These are phyloP conservation scores for Akanthomyces dipterigenus DNA, from an alignment of 2,329 filamentous ascomycete genomes.

Conservation along the genomic window DNA sequence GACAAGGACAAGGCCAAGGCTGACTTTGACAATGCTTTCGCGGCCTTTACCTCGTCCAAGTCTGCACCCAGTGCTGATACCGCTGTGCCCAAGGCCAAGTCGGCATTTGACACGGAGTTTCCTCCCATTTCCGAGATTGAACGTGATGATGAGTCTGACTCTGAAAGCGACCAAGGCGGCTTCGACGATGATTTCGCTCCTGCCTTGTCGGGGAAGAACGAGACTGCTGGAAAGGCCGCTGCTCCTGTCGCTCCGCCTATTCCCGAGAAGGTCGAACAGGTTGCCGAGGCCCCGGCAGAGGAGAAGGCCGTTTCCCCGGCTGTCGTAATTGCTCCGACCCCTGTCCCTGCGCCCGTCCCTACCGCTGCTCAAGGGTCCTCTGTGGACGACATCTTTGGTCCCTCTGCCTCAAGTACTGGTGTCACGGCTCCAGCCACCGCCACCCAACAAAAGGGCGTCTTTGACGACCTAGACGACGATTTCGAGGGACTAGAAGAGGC, in stretches of 20 bases:
- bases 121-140: slow-evolving; percentile 87
- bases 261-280: neutral
- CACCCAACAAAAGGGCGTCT: slow-evolving; percentile 41
- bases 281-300: slow-evolving; percentile 22
- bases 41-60: slow-evolving; percentile 58
- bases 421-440: slow-evolving; percentile 24
- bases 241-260: neutral
- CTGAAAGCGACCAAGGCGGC: slow-evolving; percentile 68
- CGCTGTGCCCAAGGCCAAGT: slow-evolving; percentile 35
- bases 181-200: slow-evolving; percentile 92
- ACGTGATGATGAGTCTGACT: slow-evolving; percentile 73
- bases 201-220: slow-evolving; percentile 41
- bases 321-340: slow-evolving; percentile 21
- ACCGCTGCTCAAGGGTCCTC: slow-evolving; percentile 19
- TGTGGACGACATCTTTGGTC: slow-evolving; percentile 38
- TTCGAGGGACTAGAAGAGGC: slow-evolving; percentile 81
- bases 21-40: slow-evolving; percentile 82
- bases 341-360: slow-evolving; percentile 2
- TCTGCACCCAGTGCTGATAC: slow-evolving; percentile 37
- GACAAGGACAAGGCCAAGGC: slow-evolving; percentile 61
- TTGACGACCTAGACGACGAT: slow-evolving; percentile 72
- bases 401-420: slow-evolving; percentile 18
- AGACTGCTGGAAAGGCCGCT: slow-evolving; percentile 13
- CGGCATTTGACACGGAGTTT: slow-evolving; percentile 69
- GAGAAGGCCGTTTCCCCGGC: slow-evolving; percentile 27